Base-by-base conservation (phyloP, 805 yeast species). In the Candida endomychidarum region DNA sequence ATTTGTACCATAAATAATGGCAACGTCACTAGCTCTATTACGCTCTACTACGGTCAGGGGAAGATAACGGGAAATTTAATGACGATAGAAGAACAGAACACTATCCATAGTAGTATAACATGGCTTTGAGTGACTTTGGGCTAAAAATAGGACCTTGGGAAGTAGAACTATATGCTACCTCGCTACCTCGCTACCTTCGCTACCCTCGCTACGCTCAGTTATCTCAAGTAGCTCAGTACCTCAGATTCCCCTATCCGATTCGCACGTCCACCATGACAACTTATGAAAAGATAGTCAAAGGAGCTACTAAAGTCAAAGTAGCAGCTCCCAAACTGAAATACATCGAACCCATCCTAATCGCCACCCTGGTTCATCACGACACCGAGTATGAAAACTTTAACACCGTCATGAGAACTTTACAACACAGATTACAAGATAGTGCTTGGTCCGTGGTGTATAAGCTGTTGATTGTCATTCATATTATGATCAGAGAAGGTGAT, bases 241-340 rank as follows among this genome's bases (percentile, higher is more conserved):
- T n/a, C n/a, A n/a, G n/a, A n/a, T n/a, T 29, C 33, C 33, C 33
- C 33, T 29, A 29, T 29, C 9, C 35, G 35, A 29, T 32, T 32
- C 35, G 35, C 35, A 32, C 35, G 35, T 11, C 35, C 35, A 32
- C 21, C 25, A 78, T 79, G 85, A 77, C 83, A 2, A 78, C 85
- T 1, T 81, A 80, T 56, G 83, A 81, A 47, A 85, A 84, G 63
- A 70, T 83, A 43, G 93, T 85, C 48, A 86, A 85, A 67, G 72
- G 73, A 12, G 72, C 71, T 49, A 65, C 75, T 47, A 64, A 69
- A 51, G 65, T 70, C 44, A 67, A 69, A 79, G 77, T 87, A 66
- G 98, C 98, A 8, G 96, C 98, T n/a, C 99, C 99, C 5, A 93
- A 93, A 64, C 84, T 95, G 26, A 93, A 93, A 61, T 93, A 93